A percentile compares a stretch with the other conserved stretches of the same genome.
Evolutionary conservation across 2,329 filamentous ascomycete genomes (phyloP).

Genomic region (Hymenoscyphus scutula): DNA sequence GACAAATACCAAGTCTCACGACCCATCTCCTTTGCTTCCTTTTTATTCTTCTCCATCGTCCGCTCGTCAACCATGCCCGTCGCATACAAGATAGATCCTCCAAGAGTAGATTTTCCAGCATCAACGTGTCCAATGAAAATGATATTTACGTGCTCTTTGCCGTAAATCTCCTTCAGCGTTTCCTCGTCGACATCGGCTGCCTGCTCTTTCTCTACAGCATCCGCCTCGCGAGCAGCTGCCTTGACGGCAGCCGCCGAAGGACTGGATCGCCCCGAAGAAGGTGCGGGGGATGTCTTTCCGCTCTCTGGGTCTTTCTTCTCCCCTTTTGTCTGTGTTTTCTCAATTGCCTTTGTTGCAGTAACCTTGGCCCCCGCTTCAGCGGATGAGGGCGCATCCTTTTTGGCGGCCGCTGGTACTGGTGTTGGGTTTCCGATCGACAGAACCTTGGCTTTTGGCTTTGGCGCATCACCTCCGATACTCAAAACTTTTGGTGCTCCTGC

Average conservation of each 20-base stretch:
- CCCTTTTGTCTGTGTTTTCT: constrained; percentile 66
- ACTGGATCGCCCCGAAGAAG: constrained; percentile 81
- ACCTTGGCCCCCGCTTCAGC: constrained; percentile 77
- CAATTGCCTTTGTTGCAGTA: constrained; percentile 83
- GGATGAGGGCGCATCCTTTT: constrained; percentile 44
- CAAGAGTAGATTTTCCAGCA: constrained; percentile 94
- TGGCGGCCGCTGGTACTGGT: constrained; percentile 44
- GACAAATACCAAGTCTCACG: constrained; percentile 99
- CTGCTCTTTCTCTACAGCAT: constrained; percentile 73
- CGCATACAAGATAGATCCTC: constrained; percentile 86
- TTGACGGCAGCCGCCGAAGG: constrained; percentile 62
- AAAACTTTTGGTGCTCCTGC: constrained; percentile 62
- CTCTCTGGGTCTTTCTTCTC: constrained; percentile 45
- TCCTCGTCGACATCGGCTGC: constrained; percentile 74
- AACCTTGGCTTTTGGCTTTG: constrained; percentile 63
- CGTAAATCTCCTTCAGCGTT: constrained; percentile 91
- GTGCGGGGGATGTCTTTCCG: constrained; percentile 76
- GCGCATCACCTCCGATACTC: constrained; percentile 58
- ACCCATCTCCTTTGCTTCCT: constrained; percentile 91
- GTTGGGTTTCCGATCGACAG: constrained; percentile 65
- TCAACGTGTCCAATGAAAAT: constrained; percentile 99
- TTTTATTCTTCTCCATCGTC: constrained; percentile 97
- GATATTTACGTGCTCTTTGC: constrained; percentile 89
- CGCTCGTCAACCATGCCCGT: constrained; percentile 99
- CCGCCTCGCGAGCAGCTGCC: constrained; percentile 62